Conservation (phyloP, 2,329 filamentous ascomycete genomes). For the Fusarium protoensiforme region DNA sequence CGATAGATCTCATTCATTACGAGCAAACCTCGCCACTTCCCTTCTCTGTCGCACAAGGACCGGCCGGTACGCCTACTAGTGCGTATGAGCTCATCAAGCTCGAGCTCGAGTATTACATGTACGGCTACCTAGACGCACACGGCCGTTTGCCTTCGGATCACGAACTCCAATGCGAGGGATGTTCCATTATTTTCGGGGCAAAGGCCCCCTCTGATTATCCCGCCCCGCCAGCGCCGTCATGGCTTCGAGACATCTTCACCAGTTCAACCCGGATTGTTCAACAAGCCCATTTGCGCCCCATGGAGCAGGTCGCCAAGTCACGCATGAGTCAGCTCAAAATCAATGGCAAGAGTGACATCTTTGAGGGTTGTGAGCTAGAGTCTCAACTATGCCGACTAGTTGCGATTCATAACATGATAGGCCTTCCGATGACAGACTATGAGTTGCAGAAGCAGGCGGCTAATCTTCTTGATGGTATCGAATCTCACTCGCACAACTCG, state of each 20-base stretch:
- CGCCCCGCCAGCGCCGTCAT: neutral
- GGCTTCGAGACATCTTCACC: constrained; percentile 19
- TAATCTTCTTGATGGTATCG: constrained; percentile 18
- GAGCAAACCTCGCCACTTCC: neutral
- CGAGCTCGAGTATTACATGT: neutral
- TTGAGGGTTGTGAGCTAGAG: constrained; percentile 36
- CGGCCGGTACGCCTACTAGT: neutral
- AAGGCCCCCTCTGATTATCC: neutral
- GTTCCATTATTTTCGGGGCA: neutral
- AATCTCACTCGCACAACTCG: neutral
- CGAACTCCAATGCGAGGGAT: neutral
- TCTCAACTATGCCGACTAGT: constrained; percentile 10
- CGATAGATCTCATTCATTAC: constrained; percentile 23
- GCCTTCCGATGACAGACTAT: constrained; percentile 2
- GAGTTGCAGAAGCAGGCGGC: constrained; percentile 34
- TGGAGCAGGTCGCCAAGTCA: constrained; percentile 22
- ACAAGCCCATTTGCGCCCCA: constrained; percentile 30
- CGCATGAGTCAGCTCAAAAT: constrained; percentile 34
- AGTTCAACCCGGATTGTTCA: constrained; percentile 19
- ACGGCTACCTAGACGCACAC: neutral
- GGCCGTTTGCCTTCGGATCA: neutral
- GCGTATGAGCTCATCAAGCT: neutral
- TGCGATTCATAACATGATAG: neutral
- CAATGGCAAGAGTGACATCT: constrained; percentile 37
- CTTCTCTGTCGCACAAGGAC: neutral